Evolutionary conservation across 2,329 filamentous ascomycete genomes (phyloP).

Genomic region (Nemania abortiva): DNA sequence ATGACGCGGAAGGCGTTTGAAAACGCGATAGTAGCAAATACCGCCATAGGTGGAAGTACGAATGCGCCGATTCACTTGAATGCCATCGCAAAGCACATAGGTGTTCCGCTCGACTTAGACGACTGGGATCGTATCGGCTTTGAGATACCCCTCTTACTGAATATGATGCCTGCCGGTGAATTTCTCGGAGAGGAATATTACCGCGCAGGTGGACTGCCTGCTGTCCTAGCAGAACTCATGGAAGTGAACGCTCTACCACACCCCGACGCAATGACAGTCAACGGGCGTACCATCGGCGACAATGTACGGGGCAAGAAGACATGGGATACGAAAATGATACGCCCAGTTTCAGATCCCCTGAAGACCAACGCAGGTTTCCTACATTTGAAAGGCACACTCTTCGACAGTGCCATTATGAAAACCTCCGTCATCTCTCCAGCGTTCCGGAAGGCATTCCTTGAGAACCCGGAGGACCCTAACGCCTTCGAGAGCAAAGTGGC

Average conservation of each 20-base stretch:
- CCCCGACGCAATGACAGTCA: constrained; percentile 58
- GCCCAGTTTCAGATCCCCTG: constrained; percentile 59
- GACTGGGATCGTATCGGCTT: constrained; percentile 67
- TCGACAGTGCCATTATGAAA: constrained; percentile 66
- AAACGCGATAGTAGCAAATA: constrained; percentile 66
- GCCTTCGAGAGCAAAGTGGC: constrained; percentile 61
- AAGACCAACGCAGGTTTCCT: constrained; percentile 64
- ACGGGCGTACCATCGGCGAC: constrained; percentile 58
- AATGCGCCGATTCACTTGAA: constrained; percentile 69
- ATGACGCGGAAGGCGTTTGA: constrained; percentile 68
- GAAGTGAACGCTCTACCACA: constrained; percentile 60
- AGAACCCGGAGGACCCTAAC: constrained; percentile 59
- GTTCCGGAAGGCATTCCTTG: constrained; percentile 60
- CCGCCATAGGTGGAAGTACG: constrained; percentile 67
- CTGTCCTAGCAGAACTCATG: constrained; percentile 65
- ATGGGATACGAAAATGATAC: constrained; percentile 64
- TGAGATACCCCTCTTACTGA: constrained; percentile 63
- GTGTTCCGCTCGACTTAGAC: constrained; percentile 62
- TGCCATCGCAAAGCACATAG: constrained; percentile 66
- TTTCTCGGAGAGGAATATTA: constrained; percentile 66
- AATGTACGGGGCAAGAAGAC: constrained; percentile 59
- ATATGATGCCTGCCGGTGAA: constrained; percentile 67
- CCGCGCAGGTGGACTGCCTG: constrained; percentile 64
- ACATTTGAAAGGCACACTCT: constrained; percentile 61
- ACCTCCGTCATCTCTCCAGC: constrained; percentile 62